Base-by-base conservation (phyloP, 371 early-diverging fungal species). In the Mortierella sp. region DNA sequence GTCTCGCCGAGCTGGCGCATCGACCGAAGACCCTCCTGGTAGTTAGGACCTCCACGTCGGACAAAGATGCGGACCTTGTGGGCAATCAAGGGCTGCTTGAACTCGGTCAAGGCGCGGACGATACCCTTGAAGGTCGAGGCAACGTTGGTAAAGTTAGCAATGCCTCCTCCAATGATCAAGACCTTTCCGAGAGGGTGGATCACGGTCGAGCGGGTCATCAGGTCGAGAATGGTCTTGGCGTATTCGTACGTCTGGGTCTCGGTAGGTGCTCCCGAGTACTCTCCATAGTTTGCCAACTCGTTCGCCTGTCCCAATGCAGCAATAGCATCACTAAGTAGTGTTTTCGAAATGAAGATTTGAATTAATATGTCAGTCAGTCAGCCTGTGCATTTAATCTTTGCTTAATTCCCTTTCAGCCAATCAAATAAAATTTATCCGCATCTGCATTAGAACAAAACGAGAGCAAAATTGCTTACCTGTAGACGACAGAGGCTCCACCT, bases 131-230 rank as follows among this genome's bases (percentile, higher is more conserved):
- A 99, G 34, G 99, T 99, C 66, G 97, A 92, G 26, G 98, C 98
- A 26, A 99, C 99, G 87, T 99, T 98, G 87, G 99, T 99, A 78
- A 99, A 99, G 94, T 99, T 99, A 88, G 99, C 99, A 83, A 99
- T 99, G 87, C 99, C 99, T 85, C 99, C 99, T 84, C 99, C 99
- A 81, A 99, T 96, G 87, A 99, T 96, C 68, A 99, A 89, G 71
- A 97, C 91, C 87, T 99, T 99, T 85, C 98, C 98, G 39, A 96
- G 92, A 68, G 95, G 92, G 81, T 96, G 92, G 53, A 88, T 90
- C 19, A 65, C 70, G 10, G 88, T 81, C 69, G 94, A 94, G 67
- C 97, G 96, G 16, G 98, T 98, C 99, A 99, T 99, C 68, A 99
- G 89, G 79, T 98, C 98, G 65, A 99, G 87, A 70, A 99, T 96